Percentiles rank a stretch among this genome's conserved stretches.
These are phyloP conservation scores for Vigna hirtella DNA, from an alignment of 306 rosid genomes.

Conservation along the genomic window DNA sequence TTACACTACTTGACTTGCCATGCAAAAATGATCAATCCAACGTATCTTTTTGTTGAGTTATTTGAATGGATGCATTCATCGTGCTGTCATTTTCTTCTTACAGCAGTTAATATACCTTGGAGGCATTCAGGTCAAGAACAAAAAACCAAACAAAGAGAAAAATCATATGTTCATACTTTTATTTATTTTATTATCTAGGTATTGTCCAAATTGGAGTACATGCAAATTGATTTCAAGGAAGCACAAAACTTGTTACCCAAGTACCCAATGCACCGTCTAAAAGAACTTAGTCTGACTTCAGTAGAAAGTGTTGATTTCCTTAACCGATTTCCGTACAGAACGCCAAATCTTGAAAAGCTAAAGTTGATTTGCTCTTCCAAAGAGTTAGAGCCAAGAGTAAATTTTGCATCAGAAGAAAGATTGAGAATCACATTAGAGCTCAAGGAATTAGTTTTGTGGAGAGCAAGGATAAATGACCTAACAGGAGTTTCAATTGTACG, in stretches of 20 bases:
- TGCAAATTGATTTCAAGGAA: background rate
- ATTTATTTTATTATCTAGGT: background rate
- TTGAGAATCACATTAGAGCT: constrained; percentile 25
- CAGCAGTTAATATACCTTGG: too few relatives aligned
- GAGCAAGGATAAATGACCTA: background rate
- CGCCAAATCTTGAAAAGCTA: constrained; percentile 32
- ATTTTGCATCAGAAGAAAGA: background rate
- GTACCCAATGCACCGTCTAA: background rate
- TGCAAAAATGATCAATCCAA: too few relatives aligned
- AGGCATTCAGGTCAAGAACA: too few relatives aligned
- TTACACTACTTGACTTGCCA: too few relatives aligned
- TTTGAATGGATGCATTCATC: too few relatives aligned
- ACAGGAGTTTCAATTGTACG: background rate
- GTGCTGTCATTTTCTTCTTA: too few relatives aligned
- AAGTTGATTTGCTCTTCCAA: fast-evolving
- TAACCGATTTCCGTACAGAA: constrained; percentile 4
- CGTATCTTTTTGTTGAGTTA: too few relatives aligned
- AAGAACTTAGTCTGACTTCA: background rate
- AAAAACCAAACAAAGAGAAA: too few relatives aligned
- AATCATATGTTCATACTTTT: too few relatives aligned
- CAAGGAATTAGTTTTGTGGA: background rate
- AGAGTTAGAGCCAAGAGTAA: too few relatives aligned
- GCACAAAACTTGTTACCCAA: background rate
- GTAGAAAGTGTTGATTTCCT: background rate
- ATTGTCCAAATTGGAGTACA: background rate